Conservation (phyloP, 306 rosid genomes). For the barrel medic (Medicago truncatula) region DNA sequence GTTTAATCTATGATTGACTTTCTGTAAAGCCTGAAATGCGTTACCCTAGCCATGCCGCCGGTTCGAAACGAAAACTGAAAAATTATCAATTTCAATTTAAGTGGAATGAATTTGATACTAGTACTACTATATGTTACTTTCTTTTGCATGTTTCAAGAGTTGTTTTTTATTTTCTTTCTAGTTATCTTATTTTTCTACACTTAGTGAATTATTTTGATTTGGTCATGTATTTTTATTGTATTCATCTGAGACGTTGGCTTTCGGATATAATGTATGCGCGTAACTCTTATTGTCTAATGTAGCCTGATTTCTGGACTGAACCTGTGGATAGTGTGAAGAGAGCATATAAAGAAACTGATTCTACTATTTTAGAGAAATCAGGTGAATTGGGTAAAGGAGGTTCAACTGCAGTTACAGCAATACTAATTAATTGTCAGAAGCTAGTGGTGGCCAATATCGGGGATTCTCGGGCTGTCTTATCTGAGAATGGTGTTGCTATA, state of each 20-base stretch:
- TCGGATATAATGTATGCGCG: constrained; percentile 13
- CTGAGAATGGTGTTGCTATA: constrained; percentile 69
- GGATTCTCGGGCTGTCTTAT: constrained; percentile 90
- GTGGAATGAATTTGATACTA: constrained; percentile 26
- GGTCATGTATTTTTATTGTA: not conserved
- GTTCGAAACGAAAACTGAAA: not conserved
- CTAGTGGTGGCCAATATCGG: constrained; percentile 89
- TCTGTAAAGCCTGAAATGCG: not conserved
- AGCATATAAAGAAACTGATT: constrained; percentile 78
- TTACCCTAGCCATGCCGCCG: no score
- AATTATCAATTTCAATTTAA: constrained; percentile 1
- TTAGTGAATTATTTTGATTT: not conserved
- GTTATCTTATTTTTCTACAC: not conserved
- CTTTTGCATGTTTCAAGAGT: not conserved
- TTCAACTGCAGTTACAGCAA: constrained; percentile 98
- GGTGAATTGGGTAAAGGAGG: constrained; percentile 87
- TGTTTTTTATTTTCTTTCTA: not conserved
- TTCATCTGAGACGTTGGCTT: not conserved
- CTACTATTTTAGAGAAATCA: constrained; percentile 73
- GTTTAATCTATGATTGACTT: not conserved
- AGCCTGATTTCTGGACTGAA: constrained; percentile 86
- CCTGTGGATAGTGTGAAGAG: constrained; percentile 66
- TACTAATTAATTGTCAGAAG: constrained; percentile 77
- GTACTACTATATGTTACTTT: not conserved
- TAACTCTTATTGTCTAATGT: constrained; percentile 30